Evolutionary conservation across 805 yeast species (phyloP), one percentile per base, ranked within the genome.

Genomic region (Ogataea dorogensis): DNA sequence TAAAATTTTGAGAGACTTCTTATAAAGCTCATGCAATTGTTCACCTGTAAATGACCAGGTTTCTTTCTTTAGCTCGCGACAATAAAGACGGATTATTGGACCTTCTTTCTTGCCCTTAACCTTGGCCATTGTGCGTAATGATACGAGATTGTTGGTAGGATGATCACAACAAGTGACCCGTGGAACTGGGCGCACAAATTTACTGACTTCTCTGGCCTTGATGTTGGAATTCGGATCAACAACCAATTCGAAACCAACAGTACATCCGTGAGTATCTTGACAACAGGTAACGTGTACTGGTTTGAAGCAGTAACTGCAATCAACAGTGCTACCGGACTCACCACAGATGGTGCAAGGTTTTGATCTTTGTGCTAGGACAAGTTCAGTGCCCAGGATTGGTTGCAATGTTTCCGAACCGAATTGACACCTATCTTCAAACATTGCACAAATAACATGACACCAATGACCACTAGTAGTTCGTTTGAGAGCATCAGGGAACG

Each of bases 391-490:
- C 16, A 58, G 48, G 6, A 71, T 58, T 0, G 80, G 81, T 44
- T 77, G 80, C 44, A 79, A 31, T 10, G 59, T 28, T 14, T 52
- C 41, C 1, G 65, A 21, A 0, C 68, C 76, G 51, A 70, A 75
- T 18, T 56, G 59, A 5, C 71, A 54, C n/a, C 64, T 61, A 4
- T 72, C 59, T 18, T 65, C 63, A 53, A 79, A 79, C 0, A 83
- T 32, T 0, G 89, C 80, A 60, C 97, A 88, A 2, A 75, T 43
- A 3, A 81, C 62, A 63, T 88, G 96, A 21, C 79, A 77, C 96
- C 96, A 88, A 39, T 70, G 67, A 1, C 85, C 85, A 37, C 69
- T 73, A 4, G 53, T 47, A 0, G 93, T 77, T n/a, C 86, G 68
- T 50, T 84, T 83, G 48, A 86, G 56, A 19, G 79, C 85, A 48